Evolutionary conservation across 768 basidiomycete species (phyloP).

Genomic region (Exidia glandulosa): DNA sequence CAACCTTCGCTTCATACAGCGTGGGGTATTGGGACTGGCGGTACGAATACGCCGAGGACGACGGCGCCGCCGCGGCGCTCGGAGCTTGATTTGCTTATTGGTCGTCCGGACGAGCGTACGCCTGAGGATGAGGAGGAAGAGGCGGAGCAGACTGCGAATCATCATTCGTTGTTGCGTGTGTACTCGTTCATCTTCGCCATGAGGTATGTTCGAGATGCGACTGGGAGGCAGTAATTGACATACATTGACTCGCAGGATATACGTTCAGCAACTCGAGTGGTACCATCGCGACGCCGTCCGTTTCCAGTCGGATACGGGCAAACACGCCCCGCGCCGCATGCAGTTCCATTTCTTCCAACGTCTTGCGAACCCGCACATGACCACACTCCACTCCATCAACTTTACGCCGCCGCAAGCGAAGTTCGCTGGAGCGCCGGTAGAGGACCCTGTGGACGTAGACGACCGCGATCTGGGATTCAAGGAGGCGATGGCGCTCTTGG

Average conservation of each 20-base stretch:
- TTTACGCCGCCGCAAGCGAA: neutral
- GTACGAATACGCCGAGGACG: neutral
- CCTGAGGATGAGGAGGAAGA: conserved; percentile 1
- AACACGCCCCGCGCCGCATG: conserved; percentile 10
- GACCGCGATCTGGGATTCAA: conserved; percentile 9
- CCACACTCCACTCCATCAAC: neutral
- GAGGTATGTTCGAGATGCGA: conserved; percentile 6
- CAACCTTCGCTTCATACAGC: conserved; percentile 9
- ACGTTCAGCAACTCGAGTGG: conserved; percentile 12
- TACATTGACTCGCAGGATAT: conserved; percentile 7
- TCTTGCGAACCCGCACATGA: conserved; percentile 5
- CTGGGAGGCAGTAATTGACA: conserved; percentile 2
- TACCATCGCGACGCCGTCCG: neutral
- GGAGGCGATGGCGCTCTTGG: conserved; percentile 18
- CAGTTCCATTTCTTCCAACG: conserved; percentile 20
- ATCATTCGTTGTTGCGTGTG: conserved; percentile 12
- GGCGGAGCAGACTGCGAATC: conserved; percentile 2
- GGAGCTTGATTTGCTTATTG: neutral
- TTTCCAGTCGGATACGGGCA: neutral
- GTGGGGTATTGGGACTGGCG: conserved; percentile 6
- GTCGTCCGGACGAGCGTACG: conserved; percentile 4
- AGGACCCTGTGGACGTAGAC: neutral
- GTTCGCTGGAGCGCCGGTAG: neutral
- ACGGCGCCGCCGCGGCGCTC: too few relatives aligned
- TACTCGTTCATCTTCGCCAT: conserved; percentile 16